These are phyloP conservation scores for Dryas integrifolia DNA, from an alignment of 331 rosid genomes.

Conservation along the genomic window DNA sequence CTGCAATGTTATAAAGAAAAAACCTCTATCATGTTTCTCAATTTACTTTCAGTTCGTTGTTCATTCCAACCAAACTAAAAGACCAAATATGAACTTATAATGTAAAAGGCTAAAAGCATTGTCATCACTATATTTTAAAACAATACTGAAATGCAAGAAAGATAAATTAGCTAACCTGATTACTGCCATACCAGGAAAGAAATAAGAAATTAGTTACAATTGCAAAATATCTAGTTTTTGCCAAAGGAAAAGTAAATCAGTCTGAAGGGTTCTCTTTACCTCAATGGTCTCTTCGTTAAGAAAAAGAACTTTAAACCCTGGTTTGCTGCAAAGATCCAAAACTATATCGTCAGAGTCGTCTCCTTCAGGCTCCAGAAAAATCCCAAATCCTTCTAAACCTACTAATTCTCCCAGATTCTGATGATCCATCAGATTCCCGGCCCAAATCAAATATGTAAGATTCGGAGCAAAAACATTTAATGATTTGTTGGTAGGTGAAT, in stretches of 20 bases:
- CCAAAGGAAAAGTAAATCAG: not conserved
- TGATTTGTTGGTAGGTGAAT: not conserved
- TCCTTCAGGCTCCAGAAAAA: not conserved
- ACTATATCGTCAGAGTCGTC: not conserved
- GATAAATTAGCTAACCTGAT: no score
- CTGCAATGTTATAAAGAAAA: not conserved
- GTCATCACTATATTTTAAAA: no score
- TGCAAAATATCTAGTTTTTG: not conserved
- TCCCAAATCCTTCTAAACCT: constrained; percentile 1
- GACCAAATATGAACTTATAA: not conserved
- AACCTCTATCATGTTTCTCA: not conserved
- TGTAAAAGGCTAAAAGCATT: no score
- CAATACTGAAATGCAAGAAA: no score
- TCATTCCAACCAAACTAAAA: not conserved
- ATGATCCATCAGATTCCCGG: not conserved
- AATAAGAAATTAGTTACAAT: no score
- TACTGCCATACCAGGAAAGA: no score
- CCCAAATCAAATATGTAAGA: not conserved
- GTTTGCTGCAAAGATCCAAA: not conserved
- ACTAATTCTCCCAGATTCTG: not conserved
- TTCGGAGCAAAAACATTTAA: not conserved
- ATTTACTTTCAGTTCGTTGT: not conserved
- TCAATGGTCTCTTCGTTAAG: not conserved
- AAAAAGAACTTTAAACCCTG: not conserved
- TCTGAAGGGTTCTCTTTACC: constrained; percentile 1